Percentiles rank a stretch among this genome's conserved stretches.
Conservation (phyloP, 2,329 filamentous ascomycete genomes). For the Venturia pyrina region DNA sequence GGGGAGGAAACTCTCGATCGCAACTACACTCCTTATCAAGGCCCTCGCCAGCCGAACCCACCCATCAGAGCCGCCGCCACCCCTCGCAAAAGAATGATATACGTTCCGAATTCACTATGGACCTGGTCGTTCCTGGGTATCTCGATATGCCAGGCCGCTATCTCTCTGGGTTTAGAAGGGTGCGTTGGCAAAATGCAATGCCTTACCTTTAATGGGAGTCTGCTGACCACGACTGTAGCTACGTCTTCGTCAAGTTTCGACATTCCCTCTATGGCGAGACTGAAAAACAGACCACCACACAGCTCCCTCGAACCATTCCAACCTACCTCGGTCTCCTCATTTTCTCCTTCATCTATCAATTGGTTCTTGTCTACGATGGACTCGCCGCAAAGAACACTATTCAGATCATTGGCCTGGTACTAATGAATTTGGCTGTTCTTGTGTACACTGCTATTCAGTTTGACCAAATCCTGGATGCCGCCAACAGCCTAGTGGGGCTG, state of each 20-base stretch:
- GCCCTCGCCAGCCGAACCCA: slow-evolving; percentile 27
- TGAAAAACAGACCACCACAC: slow-evolving; percentile 22
- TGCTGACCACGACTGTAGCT: slow-evolving; percentile 41
- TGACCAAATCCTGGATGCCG: slow-evolving; percentile 74
- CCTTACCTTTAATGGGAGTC: not conserved
- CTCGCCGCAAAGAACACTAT: slow-evolving; percentile 95
- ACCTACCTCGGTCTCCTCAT: slow-evolving; percentile 96
- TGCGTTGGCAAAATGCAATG: slow-evolving; percentile 39
- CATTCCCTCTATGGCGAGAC: slow-evolving; percentile 33
- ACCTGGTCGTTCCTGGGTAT: slow-evolving; percentile 75
- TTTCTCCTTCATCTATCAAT: slow-evolving; percentile 89
- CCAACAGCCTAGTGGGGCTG: slow-evolving; percentile 41
- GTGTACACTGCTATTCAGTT: slow-evolving; percentile 91
- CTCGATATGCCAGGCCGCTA: slow-evolving; percentile 63
- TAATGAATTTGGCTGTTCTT: slow-evolving; percentile 84
- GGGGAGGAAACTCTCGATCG: slow-evolving; percentile 7
- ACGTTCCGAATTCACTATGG: slow-evolving; percentile 76
- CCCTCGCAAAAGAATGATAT: slow-evolving; percentile 40
- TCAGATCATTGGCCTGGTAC: slow-evolving; percentile 88
- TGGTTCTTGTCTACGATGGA: slow-evolving; percentile 86
- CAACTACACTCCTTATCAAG: slow-evolving; percentile 15
- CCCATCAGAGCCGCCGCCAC: slow-evolving; percentile 17
- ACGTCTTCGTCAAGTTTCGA: slow-evolving; percentile 84
- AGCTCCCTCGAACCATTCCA: slow-evolving; percentile 55
- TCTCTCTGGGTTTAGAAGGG: slow-evolving; percentile 79